Base-by-base conservation (phyloP, 495 filamentous ascomycete species). In the Talaromyces wortmannii region DNA sequence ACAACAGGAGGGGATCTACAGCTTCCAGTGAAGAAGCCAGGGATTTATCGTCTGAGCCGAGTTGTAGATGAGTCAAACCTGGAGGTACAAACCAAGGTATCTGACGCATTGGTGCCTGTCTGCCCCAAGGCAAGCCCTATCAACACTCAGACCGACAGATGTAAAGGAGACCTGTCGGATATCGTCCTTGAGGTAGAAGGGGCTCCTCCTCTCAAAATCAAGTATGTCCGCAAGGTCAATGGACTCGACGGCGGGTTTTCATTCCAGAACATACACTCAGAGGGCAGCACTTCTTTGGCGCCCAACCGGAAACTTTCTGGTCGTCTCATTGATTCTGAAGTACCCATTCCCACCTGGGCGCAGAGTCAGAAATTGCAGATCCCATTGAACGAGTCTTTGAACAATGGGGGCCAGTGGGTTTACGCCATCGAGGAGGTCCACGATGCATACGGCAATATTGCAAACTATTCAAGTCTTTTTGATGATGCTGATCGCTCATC, bases 21-120 rank as follows among this genome's bases (percentile, higher is more conserved):
- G 31, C 83, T 87, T 49, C 72, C 80, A 3, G 74, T 91, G 10
- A 91, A 88, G 70, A 88, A 91, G 65, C 82, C 90, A 3, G 94
- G 94, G 16, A 81, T 90, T 36, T 98, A 98, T 68, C 81, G 86
- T 42, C 78, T 98, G 13, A 78, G 85, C 43, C 87, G 84, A 56
- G 91, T 97, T 7, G 77, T 95, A 23, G 94, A 98, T 65, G 86
- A 96, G 66, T 90, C 92, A 50, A 91, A 95, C 63, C 80, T 97
- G 3, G 92, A 97, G 64, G 91, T 98, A 10, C 88, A 89, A 53
- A 81, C 86, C 56, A 77, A 79, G 40, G 75, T 71, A 8, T 89
- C 87, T 12, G 84, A 89, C 61, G 85, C 91, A 0, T 80, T 94
- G 45, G 87, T 98, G 53, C 88, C 91, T 17, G 69, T 78, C 29